Evolutionary conservation across 495 filamentous ascomycete genomes (phyloP), one percentile per base, ranked within the genome.

Genomic region (Umbilicaria muhlenbergii): DNA sequence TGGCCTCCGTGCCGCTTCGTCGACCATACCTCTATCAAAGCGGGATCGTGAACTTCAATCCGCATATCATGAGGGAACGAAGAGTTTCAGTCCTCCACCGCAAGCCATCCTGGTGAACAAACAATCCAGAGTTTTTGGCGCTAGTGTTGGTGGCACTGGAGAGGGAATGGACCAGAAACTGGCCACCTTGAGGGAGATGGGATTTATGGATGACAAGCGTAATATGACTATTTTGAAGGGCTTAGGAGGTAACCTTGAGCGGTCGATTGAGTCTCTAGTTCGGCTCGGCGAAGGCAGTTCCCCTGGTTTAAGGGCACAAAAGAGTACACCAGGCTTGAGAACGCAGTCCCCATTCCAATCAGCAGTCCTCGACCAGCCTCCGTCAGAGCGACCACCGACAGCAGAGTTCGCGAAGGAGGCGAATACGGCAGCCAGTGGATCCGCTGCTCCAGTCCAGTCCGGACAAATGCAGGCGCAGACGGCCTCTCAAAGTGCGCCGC

Each of bases 151-250:
- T 37, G 70, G 70, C 35, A 67, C 71, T 31, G 76, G 77, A 28
- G 68, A 68, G 28, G 69, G 68, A 18, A 65, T 78, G 32, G 77
- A 80, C 35, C 52, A 66, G 5, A 94, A 94, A 59, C 62, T 98
- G 54, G 71, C 73, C 8, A 77, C 73, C 13, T 65, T 98, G 41
- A 72, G 76, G 39, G 86, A 94, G 42, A 94, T 96, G 91, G 91
- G 91, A 1, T 98, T 98, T 53, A 69, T 58, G 31, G 86, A 98
- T 55, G 81, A 89, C 32, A 78, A 77, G 46, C 73, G 81, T 37
- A 96, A 92, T 50, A 63, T 74, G 11, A 75, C 78, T 42, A 78
- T 94, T 18, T 61, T 98, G 19, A 82, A 83, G 46, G 80, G 81
- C 11, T 66, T 87, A 6, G 70, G 77, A 45, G 91, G 92, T 2